Evolutionary conservation across 306 rosid genomes (phyloP), one percentile per base, ranked within the genome.

Genomic region (Echinosophora koreensis): DNA sequence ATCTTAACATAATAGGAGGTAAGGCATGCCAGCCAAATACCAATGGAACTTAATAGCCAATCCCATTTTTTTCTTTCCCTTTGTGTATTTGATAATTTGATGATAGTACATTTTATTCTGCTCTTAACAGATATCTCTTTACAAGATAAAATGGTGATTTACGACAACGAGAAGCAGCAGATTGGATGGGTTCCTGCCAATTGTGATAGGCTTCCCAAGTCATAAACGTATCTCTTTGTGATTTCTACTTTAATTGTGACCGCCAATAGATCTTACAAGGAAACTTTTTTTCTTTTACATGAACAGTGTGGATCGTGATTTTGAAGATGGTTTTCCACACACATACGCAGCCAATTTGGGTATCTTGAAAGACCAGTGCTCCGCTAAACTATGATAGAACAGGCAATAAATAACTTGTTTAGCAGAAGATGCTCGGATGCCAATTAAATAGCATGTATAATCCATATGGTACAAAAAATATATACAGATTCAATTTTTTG

Each of bases 141-240:
- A 81, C 92, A 78, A 63, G 93, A 89, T 52, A 92, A 90, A 64
- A 65, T 90, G 78, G 88, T 92, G 73, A 81, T 92, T 62, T 95
- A 95, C 66, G 97, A 95, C 85, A 92, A 95, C 30, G 97, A 95
- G 82, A 88, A 84, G 41, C 86, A 72, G 79, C 88, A 69, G 78
- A 95, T 90, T 65, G 98, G 97, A 70, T 95, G 98, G 98, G 76
- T 61, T 56, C 69, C 91, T 27, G 82, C 83, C 68, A 82, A 89
- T 51, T 95, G 98, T 39, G 85, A 84, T 6, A 88, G 78, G 80
- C 82, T 71, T 84, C 84, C 91, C 59, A 83, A 80, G 92, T 86
- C 63, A 68, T 76, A 84, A 84, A 7, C 71, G 85, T n/a, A 47
- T 57, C 70, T 75, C 73, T 77, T 54, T 54, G 12, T 71, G 4